Evolutionary conservation across 371 early-diverging fungal genomes (phyloP), one percentile per base, ranked within the genome.

Genomic region (Rhizopus stolonifer): DNA sequence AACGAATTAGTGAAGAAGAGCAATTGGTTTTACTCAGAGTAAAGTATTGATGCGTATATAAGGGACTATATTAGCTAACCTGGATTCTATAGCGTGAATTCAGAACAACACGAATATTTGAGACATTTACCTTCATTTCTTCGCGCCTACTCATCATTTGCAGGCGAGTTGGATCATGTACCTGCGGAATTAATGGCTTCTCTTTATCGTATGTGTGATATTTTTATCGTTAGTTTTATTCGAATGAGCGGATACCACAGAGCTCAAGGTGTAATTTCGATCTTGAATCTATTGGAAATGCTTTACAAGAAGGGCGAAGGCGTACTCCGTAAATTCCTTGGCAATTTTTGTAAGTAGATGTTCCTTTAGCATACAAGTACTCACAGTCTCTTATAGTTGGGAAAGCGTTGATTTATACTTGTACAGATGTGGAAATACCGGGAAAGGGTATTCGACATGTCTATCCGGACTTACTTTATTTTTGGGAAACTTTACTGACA

Each of bases 101-200:
- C 68, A 14, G 66, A 70, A 3, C 59, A 60, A 29, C 46, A 39
- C 5, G 47, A 74, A 10, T 64, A 74, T 15, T 46, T 74, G 2
- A 62, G 68, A 0, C 83, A 87, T 56, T 52, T 87, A 0, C 81
- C 86, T 1, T 72, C 86, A 0, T 86, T 87, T 45, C 72, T 90
- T 10, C 74, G 83, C 38, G 79, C 90, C 0, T 88, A 82, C 33
- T 69, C 74, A 11, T 70, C 68, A 26, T 82, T 90, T 43, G 78
- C 74, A 4, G 57, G 52, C 8, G 78, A 73, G n/a, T 53, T 76
- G 9, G 75, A 77, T 13, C 61, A 43, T 11, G 64, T 86, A 15
- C 74, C 81, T 14, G 46, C 64, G 9, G 62, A 73, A 14, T 62
- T 86, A 21, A 59, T 82, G 57, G 19, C 64, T 0, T 77, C 80